These are phyloP conservation scores for Cladophialophora psammophila DNA, from an alignment of 2,329 filamentous ascomycete species.

Conservation along the genomic window DNA sequence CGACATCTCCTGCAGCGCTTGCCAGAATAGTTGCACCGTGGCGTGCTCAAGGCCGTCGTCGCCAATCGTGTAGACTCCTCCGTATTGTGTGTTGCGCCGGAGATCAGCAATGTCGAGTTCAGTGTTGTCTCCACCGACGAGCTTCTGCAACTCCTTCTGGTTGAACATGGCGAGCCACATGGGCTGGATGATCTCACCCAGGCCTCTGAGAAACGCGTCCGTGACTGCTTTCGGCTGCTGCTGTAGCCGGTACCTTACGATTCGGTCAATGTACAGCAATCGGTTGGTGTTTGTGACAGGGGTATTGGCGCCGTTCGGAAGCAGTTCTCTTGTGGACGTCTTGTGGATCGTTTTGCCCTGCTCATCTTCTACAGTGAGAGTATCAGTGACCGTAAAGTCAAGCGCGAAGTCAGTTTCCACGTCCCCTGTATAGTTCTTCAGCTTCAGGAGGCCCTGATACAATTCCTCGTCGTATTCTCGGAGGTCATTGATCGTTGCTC, in stretches of 20 bases:
- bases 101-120: conserved; percentile 89
- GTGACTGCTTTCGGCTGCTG: conserved; percentile 83
- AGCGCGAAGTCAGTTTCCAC: conserved; percentile 76
- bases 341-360: conserved; percentile 55
- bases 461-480: conserved; percentile 89
- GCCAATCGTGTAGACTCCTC: conserved; percentile 87
- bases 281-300: conserved; percentile 90
- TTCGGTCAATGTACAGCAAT: conserved; percentile 90
- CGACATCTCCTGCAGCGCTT: conserved; percentile 77
- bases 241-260: conserved; percentile 85
- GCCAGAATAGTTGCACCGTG: conserved; percentile 88
- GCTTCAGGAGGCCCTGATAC: conserved; percentile 78
- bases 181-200: conserved; percentile 87
- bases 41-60: conserved; percentile 86
- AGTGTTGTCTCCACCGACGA: conserved; percentile 85
- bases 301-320: conserved; percentile 76
- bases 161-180: conserved; percentile 99
- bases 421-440: conserved; percentile 55
- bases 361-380: conserved; percentile 49
- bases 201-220: conserved; percentile 82
- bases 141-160: conserved; percentile 88
- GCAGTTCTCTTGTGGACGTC: conserved; percentile 76
- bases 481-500: conserved; percentile 92
- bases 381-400: conserved; percentile 88
- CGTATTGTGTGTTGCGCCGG: conserved; percentile 82